phyloP scores from a whole-genome alignment of 768 basidiomycete species.

The Infundibulicybe gibba region DNA sequence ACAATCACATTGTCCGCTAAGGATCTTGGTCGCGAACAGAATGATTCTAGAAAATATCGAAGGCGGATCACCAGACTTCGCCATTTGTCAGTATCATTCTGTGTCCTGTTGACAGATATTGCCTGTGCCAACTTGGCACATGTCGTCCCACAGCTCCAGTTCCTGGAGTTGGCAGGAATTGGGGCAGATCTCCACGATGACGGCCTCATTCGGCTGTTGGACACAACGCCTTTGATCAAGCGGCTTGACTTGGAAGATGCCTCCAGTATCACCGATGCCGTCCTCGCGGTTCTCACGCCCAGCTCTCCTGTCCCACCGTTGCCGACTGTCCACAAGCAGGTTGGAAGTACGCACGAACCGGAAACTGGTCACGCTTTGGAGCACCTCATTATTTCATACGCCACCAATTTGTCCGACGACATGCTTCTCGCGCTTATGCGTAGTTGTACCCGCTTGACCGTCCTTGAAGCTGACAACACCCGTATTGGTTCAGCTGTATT shows the following conservation, averaged over 20 bases:
- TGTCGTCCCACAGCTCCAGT: constrained; percentile 67
- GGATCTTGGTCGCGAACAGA: constrained; percentile 60
- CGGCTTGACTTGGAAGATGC: constrained; percentile 88
- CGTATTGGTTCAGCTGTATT: constrained; percentile 59
- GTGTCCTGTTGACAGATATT: constrained; percentile 66
- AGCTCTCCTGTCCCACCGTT: neutral
- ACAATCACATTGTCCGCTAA: constrained; percentile 54
- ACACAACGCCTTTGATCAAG: constrained; percentile 65
- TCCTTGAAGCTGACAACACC: constrained; percentile 80
- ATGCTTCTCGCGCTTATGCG: constrained; percentile 63
- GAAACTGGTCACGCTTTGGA: constrained; percentile 68
- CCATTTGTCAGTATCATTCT: constrained; percentile 72
- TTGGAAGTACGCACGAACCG: constrained; percentile 14
- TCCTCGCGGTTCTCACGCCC: constrained; percentile 67
- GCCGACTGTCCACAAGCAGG: neutral
- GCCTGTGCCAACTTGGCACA: constrained; percentile 72
- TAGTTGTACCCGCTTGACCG: constrained; percentile 54
- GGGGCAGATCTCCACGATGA: constrained; percentile 65
- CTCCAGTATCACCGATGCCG: constrained; percentile 62
- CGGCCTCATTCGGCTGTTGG: constrained; percentile 70
- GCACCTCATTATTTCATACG: constrained; percentile 68
- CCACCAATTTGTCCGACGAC: constrained; percentile 58
- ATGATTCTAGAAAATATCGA: constrained; percentile 43
- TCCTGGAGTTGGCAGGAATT: constrained; percentile 77
- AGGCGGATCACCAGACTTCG: constrained; percentile 66